A percentile compares a stretch with the other conserved stretches of the same genome.
Conservation (phyloP, 805 yeast species). For the Cyberlindnera petersonii region DNA sequence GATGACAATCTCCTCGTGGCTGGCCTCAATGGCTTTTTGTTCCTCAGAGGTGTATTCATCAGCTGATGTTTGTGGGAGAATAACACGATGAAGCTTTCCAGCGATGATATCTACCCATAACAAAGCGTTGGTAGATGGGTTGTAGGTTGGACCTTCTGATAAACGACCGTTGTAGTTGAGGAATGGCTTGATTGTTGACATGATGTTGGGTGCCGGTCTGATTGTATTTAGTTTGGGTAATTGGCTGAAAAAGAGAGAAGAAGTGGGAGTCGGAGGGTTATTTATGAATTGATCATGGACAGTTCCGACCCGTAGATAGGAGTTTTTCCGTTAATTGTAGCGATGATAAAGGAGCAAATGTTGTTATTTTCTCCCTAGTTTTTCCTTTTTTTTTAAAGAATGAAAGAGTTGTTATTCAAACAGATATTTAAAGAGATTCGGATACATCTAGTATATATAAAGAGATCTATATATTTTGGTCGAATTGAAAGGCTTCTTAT, state of each 20-base stretch:
- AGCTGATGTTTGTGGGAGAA: conserved; percentile 21
- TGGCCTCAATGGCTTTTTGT: conserved; percentile 18
- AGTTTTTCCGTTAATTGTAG: too few relatives aligned
- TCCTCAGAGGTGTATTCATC: conserved; percentile 28
- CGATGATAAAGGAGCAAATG: not conserved
- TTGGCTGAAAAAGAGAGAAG: too few relatives aligned
- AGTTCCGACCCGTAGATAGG: too few relatives aligned
- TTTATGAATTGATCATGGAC: not conserved
- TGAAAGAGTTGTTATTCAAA: not conserved
- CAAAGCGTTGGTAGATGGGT: conserved; percentile 47
- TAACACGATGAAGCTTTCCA: conserved; percentile 33
- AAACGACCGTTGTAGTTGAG: conserved; percentile 35
- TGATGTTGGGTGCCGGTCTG: too few relatives aligned
- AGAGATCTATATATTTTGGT: too few relatives aligned
- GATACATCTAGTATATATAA: too few relatives aligned
- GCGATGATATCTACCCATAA: conserved; percentile 40
- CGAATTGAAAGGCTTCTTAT: too few relatives aligned
- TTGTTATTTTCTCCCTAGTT: not conserved
- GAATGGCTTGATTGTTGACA: conserved; percentile 15
- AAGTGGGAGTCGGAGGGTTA: not conserved
- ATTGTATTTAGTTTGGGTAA: too few relatives aligned
- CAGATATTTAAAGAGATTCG: too few relatives aligned
- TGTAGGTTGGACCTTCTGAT: conserved; percentile 66
- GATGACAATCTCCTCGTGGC: conserved; percentile 39
- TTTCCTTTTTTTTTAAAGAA: not conserved